phyloP scores from a whole-genome alignment of 768 basidiomycete genomes.

The Mrakia frigida region DNA sequence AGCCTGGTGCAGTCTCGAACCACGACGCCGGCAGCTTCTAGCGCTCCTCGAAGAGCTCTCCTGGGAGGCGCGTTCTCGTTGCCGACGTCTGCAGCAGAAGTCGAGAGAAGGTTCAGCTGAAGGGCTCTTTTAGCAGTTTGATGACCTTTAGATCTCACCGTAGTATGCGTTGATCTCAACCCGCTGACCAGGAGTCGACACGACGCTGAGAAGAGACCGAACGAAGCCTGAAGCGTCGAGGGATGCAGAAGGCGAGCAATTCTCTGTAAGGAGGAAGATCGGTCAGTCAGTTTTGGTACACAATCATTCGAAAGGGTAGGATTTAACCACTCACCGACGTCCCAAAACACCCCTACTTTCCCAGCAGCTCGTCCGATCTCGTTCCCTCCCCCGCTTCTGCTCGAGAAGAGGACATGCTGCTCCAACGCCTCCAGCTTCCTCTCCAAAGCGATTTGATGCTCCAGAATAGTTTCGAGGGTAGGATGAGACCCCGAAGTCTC shows the following conservation, averaged over 20 bases:
- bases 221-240: background rate
- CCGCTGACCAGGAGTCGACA: background rate
- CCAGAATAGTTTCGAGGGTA: too few species aligned
- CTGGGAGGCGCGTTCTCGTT: background rate
- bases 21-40: background rate
- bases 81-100: background rate
- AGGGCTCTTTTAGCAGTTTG: too few species aligned
- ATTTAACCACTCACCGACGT: background rate
- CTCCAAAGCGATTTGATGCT: too few species aligned
- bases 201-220: background rate
- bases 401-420: too few species aligned
- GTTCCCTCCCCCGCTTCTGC: too few species aligned
- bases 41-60: background rate
- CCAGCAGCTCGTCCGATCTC: too few species aligned
- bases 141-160: background rate
- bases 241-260: background rate
- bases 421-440: too few species aligned
- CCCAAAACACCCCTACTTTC: background rate
- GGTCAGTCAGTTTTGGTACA: too few species aligned
- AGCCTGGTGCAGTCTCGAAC: background rate
- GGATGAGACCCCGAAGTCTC: too few species aligned
- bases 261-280: background rate
- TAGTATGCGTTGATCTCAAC: slow-evolving; percentile 5
- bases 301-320: too few species aligned
- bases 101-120: background rate